Conservation (phyloP, 2,329 filamentous ascomycete species). For the Samsoniella hepiali region DNA sequence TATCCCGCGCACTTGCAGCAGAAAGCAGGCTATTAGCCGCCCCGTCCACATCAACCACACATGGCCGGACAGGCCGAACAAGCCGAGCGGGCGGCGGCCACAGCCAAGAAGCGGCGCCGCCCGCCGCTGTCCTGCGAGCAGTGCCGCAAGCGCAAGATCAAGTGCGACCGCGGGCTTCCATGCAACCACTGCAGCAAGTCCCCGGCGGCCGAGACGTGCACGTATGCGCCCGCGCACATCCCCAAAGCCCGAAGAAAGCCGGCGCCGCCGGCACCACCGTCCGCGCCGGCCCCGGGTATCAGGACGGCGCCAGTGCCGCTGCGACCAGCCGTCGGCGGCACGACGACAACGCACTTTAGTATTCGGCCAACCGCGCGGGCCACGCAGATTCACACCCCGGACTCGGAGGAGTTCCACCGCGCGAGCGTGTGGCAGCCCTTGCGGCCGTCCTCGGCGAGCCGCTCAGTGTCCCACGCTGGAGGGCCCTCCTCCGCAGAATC, state of each 20-base stretch:
- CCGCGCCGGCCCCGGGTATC: neutral
- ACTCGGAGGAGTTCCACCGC: slow-evolving; percentile 8
- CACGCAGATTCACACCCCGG: neutral
- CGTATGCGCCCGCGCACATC: slow-evolving; percentile 43
- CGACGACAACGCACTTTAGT: neutral
- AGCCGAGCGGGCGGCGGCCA: slow-evolving; percentile 32
- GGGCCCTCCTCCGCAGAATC: no score
- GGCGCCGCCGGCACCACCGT: neutral
- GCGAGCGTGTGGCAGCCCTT: slow-evolving; percentile 3
- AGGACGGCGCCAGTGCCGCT: neutral
- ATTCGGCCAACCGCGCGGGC: neutral
- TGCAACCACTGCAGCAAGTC: slow-evolving; percentile 59
- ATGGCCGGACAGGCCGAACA: slow-evolving; percentile 35
- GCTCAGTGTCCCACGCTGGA: neutral
- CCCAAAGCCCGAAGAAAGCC: slow-evolving; percentile 21
- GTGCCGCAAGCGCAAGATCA: slow-evolving; percentile 57
- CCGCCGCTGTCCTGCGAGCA: slow-evolving; percentile 51
- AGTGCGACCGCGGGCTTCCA: slow-evolving; percentile 56
- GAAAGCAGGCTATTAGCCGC: neutral
- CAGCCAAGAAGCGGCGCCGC: slow-evolving; percentile 37
- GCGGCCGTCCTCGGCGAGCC: neutral
- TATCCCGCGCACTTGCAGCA: neutral
- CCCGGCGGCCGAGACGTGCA: slow-evolving; percentile 43
- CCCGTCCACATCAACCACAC: neutral
- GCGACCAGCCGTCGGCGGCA: neutral